Percentiles rank a stretch among this genome's conserved stretches.
Evolutionary conservation across 768 basidiomycete genomes (phyloP).

Genomic region (Hebeloma cylindrosporum): DNA sequence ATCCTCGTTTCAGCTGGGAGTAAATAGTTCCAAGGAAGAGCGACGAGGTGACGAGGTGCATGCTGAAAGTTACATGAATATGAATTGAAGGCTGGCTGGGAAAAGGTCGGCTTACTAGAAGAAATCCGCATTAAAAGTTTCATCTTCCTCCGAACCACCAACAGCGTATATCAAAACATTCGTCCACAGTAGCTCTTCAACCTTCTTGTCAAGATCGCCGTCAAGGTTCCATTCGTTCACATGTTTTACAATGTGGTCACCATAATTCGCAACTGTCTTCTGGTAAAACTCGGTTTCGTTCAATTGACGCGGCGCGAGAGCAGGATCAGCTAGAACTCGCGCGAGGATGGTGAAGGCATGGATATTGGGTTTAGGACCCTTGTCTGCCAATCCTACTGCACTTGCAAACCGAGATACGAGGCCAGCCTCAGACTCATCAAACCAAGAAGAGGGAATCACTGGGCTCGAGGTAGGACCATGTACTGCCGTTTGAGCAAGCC

Average conservation of each 20-base stretch:
- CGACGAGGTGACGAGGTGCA: slow-evolving; percentile 59
- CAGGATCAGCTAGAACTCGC: slow-evolving; percentile 16
- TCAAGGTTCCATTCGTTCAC: slow-evolving; percentile 27
- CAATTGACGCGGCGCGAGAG: slow-evolving; percentile 1
- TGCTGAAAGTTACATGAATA: slow-evolving; percentile 37
- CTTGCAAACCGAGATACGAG: slow-evolving; percentile 14
- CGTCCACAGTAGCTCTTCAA: slow-evolving; percentile 55
- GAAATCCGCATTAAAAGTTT: slow-evolving; percentile 48
- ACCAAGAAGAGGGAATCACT: slow-evolving; percentile 11
- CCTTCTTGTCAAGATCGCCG: slow-evolving; percentile 41
- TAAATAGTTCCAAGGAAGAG: slow-evolving; percentile 50
- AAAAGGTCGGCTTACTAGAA: slow-evolving; percentile 38
- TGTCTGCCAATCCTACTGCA: slow-evolving; percentile 6
- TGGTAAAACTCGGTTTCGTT: slow-evolving; percentile 10
- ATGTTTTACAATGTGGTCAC: slow-evolving; percentile 33
- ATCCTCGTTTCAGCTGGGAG: slow-evolving; percentile 30
- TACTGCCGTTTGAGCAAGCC: slow-evolving; percentile 19
- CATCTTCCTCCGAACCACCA: slow-evolving; percentile 22
- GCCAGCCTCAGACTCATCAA: slow-evolving; percentile 3
- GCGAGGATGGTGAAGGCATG: slow-evolving; percentile 22
- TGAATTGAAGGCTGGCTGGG: too few species aligned
- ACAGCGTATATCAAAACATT: slow-evolving; percentile 45
- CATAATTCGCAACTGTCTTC: slow-evolving; percentile 22
- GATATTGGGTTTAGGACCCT: slow-evolving; percentile 4
- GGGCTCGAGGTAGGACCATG: slow-evolving; percentile 5